Evolutionary conservation across 2,329 filamentous ascomycete species (phyloP), one percentile per base, ranked within the genome.

Genomic region (Penicillium polonicum): DNA sequence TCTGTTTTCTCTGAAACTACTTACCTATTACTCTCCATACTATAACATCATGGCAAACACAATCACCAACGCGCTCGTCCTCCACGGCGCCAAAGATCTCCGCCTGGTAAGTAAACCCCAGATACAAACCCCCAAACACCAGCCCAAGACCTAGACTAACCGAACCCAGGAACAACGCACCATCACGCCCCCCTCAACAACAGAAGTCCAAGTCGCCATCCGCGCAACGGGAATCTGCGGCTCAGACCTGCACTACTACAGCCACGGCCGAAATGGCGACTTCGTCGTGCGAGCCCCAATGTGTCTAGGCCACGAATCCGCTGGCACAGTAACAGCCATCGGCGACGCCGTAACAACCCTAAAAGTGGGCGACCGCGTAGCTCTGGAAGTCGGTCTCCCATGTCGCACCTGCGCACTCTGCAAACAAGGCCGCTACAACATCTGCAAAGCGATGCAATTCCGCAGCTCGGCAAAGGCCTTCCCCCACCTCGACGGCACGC

Each of bases 381-480:
- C 93, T n/a, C 80, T 97, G 42, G 93, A 97, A 81, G 93, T 95
- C 15, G 93, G 93, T 50, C 84, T 90, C 52, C 91, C 92, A 0
- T 97, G 93, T 79, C 86, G 89, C 39, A 69, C 72, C 41, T 87
- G 85, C 68, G 72, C 78, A 23, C 74, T 82, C 51, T 87, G 85
- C 68, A 73, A 76, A 43, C 77, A 80, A 55, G 83, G 82, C 51
- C 74, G 84, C 50, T 87, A 87, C 70, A 87, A 87, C 64, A 84
- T 87, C 62, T 87, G 85, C 75, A 80, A 80, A 25, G 75, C 75
- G 9, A 80, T 87, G 77, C 77, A 76, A 41, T 87, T 87, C 68
- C 71, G 83, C 59, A 83, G 80, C 65, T 84, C 81, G 53, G 85
- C 85, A 36, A 87, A 85, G 69, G 75, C 77, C 23, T 85, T 83